A percentile compares a stretch with the other conserved stretches of the same genome.
Evolutionary conservation across 345 rosid species (phyloP).

Genomic region (Mercurialis annua): DNA sequence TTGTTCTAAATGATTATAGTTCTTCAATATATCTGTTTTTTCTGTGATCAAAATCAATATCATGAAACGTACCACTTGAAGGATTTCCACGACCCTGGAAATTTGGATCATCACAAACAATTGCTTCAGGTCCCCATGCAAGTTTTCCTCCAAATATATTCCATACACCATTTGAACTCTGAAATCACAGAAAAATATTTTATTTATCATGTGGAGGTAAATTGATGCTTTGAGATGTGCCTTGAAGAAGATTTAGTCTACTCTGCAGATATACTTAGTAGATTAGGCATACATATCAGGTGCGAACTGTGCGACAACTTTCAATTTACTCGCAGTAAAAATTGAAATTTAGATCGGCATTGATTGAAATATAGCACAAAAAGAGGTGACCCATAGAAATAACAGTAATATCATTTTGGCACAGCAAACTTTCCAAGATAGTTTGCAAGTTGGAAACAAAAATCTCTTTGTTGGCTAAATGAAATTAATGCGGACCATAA

Average conservation of each 20-base stretch:
- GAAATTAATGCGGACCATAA: too few relatives aligned
- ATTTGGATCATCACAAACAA: constrained; percentile 54
- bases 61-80: constrained; percentile 37
- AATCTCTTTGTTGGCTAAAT: too few relatives aligned
- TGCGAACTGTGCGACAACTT: neutral
- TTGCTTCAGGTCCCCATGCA: constrained; percentile 55
- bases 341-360: neutral
- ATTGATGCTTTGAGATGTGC: neutral
- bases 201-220: neutral
- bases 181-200: constrained; percentile 16
- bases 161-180: constrained; percentile 57
- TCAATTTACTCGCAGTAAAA: neutral
- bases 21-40: neutral
- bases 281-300: neutral
- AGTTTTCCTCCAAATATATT: constrained; percentile 50
- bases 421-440: neutral
- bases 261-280: neutral
- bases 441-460: neutral
- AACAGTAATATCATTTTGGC: neutral
- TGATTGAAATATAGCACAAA: neutral
- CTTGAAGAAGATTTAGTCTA: neutral
- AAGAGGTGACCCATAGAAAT: neutral
- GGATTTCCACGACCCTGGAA: constrained; percentile 52
- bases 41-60: neutral
- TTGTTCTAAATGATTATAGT: neutral